Percentiles rank a stretch among this genome's conserved stretches.
Evolutionary conservation across 768 basidiomycete genomes (phyloP).

Genomic region (Russula griseocarnosa): DNA sequence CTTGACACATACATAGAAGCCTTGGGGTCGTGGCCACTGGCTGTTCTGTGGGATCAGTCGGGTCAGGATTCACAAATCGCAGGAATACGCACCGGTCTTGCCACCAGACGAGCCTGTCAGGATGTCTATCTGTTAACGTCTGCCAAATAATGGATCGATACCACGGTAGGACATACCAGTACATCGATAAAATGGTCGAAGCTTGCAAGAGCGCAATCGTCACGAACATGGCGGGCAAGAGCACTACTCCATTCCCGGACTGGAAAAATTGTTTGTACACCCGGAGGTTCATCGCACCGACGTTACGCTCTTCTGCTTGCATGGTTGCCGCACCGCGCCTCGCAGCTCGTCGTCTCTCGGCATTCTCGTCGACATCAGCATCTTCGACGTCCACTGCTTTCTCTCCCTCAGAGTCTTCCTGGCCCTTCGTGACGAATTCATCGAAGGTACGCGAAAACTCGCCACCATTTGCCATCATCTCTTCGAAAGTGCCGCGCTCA

Average conservation of each 20-base stretch:
- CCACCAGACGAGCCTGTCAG: conserved; percentile 76
- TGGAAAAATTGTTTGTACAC: conserved; percentile 61
- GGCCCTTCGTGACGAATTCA: conserved; percentile 60
- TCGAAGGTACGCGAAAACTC: conserved; percentile 51
- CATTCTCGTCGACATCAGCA: conserved; percentile 36
- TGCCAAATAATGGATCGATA: neutral
- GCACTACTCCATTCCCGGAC: conserved; percentile 62
- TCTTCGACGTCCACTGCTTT: conserved; percentile 39
- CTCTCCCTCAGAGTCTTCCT: conserved; percentile 45
- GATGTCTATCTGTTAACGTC: conserved; percentile 5
- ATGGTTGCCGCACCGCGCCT: conserved; percentile 55
- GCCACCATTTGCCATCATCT: conserved; percentile 60
- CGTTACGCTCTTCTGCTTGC: conserved; percentile 81
- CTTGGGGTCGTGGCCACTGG: conserved; percentile 54
- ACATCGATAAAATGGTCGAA: conserved; percentile 64
- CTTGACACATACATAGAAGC: conserved; percentile 62
- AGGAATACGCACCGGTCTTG: conserved; percentile 50
- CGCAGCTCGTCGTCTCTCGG: conserved; percentile 37
- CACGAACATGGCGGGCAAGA: conserved; percentile 62
- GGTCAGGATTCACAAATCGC: neutral
- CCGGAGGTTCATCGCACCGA: conserved; percentile 56
- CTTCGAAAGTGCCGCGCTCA: conserved; percentile 74
- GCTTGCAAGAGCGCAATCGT: conserved; percentile 65
- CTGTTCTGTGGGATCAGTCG: conserved; percentile 33
- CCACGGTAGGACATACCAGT: conserved; percentile 51